Percentiles rank a stretch among this genome's conserved stretches.
These are phyloP conservation scores for Hymenoscyphus fraxineus DNA, from an alignment of 2,329 filamentous ascomycete genomes.

Conservation along the genomic window DNA sequence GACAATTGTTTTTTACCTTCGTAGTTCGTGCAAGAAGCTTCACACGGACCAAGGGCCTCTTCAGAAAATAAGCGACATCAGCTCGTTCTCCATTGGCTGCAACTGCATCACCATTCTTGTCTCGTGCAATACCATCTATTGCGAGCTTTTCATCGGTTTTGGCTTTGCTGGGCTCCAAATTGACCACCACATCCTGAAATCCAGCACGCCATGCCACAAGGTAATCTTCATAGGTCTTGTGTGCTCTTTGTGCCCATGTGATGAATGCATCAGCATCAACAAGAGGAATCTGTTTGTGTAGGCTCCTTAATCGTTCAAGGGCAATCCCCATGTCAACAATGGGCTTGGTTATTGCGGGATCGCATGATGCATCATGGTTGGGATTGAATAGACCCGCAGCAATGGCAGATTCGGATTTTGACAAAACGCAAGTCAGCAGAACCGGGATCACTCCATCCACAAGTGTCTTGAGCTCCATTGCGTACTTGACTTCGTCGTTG, in stretches of 20 bases:
- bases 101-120: slow-evolving; percentile 62
- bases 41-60: slow-evolving; percentile 79
- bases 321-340: slow-evolving; percentile 93
- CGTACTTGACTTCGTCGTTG: slow-evolving; percentile 82
- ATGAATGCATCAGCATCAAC: slow-evolving; percentile 69
- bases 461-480: slow-evolving; percentile 84
- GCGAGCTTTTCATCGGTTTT: slow-evolving; percentile 58
- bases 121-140: slow-evolving; percentile 55
- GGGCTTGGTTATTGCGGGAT: slow-evolving; percentile 66
- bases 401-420: slow-evolving; percentile 61
- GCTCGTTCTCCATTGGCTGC: slow-evolving; percentile 72
- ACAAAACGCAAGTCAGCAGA: slow-evolving; percentile 78
- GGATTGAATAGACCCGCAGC: slow-evolving; percentile 65
- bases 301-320: slow-evolving; percentile 74
- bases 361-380: slow-evolving; percentile 42
- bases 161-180: slow-evolving; percentile 65
- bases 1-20: slow-evolving; percentile 48
- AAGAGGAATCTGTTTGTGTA: slow-evolving; percentile 77
- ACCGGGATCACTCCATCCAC: slow-evolving; percentile 96
- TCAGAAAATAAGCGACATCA: slow-evolving; percentile 89
- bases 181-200: slow-evolving; percentile 92
- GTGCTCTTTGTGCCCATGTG: slow-evolving; percentile 74
- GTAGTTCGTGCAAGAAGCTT: slow-evolving; percentile 85
- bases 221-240: slow-evolving; percentile 80
- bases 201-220: slow-evolving; percentile 85